Conservation (phyloP, 805 yeast species). For the Suhomyces kilbournensis region DNA sequence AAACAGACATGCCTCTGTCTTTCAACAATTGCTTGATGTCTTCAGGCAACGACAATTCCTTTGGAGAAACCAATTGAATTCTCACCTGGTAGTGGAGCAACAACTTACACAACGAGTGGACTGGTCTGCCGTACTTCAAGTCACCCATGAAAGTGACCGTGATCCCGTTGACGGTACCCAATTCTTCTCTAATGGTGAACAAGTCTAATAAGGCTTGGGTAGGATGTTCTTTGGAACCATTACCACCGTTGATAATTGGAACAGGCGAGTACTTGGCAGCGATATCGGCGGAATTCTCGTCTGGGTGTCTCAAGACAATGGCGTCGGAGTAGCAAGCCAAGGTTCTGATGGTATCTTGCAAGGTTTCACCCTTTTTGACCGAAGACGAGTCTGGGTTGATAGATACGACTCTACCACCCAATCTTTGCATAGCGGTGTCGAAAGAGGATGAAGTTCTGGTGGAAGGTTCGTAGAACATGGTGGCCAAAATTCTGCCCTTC, state of each 20-base stretch:
- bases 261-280: conserved; percentile 97
- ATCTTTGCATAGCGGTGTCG: conserved; percentile 99
- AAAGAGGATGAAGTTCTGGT: conserved; percentile 96
- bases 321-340: conserved; percentile 96
- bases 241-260: conserved; percentile 97
- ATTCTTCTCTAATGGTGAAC: conserved; percentile 97
- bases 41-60: conserved; percentile 80
- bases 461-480: conserved; percentile 97
- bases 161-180: conserved; percentile 97
- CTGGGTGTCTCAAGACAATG: conserved; percentile 94
- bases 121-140: conserved; percentile 96
- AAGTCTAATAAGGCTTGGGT: conserved; percentile 96
- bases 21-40: conserved; percentile 64
- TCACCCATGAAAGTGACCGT: conserved; percentile 99
- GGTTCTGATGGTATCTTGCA: conserved; percentile 94
- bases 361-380: conserved; percentile 95
- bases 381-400: conserved; percentile 86
- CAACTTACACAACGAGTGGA: conserved; percentile 89
- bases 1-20: conserved; percentile 63
- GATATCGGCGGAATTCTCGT: conserved; percentile 83
- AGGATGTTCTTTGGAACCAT: conserved; percentile 97
- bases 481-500: conserved; percentile 86
- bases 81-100: conserved; percentile 90
- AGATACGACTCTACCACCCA: conserved; percentile 95
- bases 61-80: conserved; percentile 88